Percentiles rank a stretch among this genome's conserved stretches.
phyloP scores from a whole-genome alignment of 2,329 filamentous ascomycete genomes.

The Aureobasidium sp. region DNA sequence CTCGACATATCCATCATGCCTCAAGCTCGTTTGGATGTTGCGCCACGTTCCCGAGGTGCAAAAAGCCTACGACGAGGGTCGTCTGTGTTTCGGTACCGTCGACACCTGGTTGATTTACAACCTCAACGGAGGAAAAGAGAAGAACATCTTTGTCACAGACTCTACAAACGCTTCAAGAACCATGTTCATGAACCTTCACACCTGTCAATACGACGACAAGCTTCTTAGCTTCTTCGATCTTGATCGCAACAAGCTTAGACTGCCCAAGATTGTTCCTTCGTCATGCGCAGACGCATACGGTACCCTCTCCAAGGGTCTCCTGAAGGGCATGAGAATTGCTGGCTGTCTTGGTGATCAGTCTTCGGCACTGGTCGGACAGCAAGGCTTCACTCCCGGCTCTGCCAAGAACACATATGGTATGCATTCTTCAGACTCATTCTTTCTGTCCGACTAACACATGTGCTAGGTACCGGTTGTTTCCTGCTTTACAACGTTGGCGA shows the following conservation, averaged over 20 bases:
- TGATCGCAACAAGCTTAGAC: slow-evolving; percentile 57
- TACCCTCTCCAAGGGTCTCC: slow-evolving; percentile 49
- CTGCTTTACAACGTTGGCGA: slow-evolving; percentile 76
- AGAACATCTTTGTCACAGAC: slow-evolving; percentile 68
- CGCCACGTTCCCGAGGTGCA: slow-evolving; percentile 59
- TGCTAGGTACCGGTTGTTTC: slow-evolving; percentile 62
- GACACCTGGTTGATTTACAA: slow-evolving; percentile 80
- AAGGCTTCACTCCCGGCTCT: slow-evolving; percentile 68
- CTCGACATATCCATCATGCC: slow-evolving; percentile 77
- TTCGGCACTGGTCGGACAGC: slow-evolving; percentile 72
- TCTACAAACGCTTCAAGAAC: slow-evolving; percentile 82
- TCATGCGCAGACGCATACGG: slow-evolving; percentile 67
- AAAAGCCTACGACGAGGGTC: slow-evolving; percentile 64
- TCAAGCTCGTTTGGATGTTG: slow-evolving; percentile 75
- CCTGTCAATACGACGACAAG: slow-evolving; percentile 68
- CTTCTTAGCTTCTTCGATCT: slow-evolving; percentile 73
- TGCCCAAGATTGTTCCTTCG: slow-evolving; percentile 74
- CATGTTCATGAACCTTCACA: slow-evolving; percentile 85
- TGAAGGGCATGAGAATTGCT: slow-evolving; percentile 63
- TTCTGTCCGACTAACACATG: neutral
- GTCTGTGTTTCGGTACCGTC: slow-evolving; percentile 75
- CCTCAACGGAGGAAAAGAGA: slow-evolving; percentile 62
- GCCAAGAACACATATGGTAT: slow-evolving; percentile 78
- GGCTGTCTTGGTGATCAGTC: slow-evolving; percentile 74
- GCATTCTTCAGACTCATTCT: neutral